Conservation (phyloP, 2,329 filamentous ascomycete species). For the Didymosphaeria variabile region DNA sequence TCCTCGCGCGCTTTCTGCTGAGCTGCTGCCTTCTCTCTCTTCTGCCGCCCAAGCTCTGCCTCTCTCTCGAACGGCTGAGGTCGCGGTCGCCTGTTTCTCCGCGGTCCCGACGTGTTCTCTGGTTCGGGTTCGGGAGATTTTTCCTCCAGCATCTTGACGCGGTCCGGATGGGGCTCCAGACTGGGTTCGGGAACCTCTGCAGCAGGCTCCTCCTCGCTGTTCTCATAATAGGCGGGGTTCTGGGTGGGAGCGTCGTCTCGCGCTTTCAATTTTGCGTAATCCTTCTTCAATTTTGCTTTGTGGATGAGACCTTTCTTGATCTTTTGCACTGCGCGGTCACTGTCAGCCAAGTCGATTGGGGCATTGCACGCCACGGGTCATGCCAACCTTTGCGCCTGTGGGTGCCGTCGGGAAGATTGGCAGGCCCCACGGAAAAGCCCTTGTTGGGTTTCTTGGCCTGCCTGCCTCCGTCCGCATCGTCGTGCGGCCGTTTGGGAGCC, state of each 20-base stretch:
- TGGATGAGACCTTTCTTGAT: slow-evolving; percentile 90
- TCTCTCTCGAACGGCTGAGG: slow-evolving; percentile 55
- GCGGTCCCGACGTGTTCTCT: slow-evolving; percentile 18
- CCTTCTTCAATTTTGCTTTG: slow-evolving; percentile 92
- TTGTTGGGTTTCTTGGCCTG: slow-evolving; percentile 63
- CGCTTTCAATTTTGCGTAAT: slow-evolving; percentile 87
- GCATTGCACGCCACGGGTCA: background rate
- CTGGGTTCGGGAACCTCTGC: slow-evolving; percentile 43
- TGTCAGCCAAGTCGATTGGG: background rate
- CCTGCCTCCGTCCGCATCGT: slow-evolving; percentile 50
- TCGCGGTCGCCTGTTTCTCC: slow-evolving; percentile 37
- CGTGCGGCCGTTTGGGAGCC: slow-evolving; percentile 67
- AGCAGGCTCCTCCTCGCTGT: slow-evolving; percentile 34
- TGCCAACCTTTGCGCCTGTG: slow-evolving; percentile 78
- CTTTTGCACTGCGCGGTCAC: slow-evolving; percentile 71
- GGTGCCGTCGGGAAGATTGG: slow-evolving; percentile 88
- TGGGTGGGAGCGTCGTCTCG: slow-evolving; percentile 55
- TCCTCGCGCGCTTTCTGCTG: slow-evolving; percentile 68
- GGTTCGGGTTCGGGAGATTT: slow-evolving; percentile 29
- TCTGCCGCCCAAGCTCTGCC: slow-evolving; percentile 58
- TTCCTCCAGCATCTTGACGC: slow-evolving; percentile 66
- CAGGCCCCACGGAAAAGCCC: slow-evolving; percentile 87
- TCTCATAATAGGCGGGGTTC: slow-evolving; percentile 48
- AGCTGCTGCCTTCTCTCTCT: slow-evolving; percentile 70
- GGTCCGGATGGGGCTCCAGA: slow-evolving; percentile 68